Evolutionary conservation across 768 basidiomycete species (phyloP).

Genomic region (Cantharellus cinnabarinus): DNA sequence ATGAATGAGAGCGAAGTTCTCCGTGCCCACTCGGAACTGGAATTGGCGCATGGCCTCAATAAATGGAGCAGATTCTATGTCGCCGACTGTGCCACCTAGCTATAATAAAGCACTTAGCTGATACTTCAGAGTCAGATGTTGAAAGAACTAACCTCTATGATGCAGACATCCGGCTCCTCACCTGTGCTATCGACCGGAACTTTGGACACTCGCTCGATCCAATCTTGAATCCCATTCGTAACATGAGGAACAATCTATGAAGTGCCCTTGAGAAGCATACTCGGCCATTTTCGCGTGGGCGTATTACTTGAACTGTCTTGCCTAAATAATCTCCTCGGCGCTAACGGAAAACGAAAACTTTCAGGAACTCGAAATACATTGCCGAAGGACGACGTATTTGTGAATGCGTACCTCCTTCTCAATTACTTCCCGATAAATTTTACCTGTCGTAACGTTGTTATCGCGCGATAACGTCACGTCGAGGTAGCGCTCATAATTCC

Average conservation of each 20-base stretch:
- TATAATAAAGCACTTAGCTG: constrained; percentile 15
- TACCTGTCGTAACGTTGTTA: constrained; percentile 97
- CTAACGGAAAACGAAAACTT: constrained; percentile 9
- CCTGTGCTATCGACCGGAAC: constrained; percentile 88
- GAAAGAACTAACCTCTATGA: constrained; percentile 55
- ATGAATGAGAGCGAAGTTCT: constrained; percentile 92
- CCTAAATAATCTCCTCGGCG: constrained; percentile 55
- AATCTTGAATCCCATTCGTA: constrained; percentile 94
- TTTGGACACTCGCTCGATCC: constrained; percentile 89
- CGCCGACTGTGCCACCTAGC: constrained; percentile 96
- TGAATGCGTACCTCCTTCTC: constrained; percentile 64
- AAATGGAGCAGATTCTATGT: constrained; percentile 97
- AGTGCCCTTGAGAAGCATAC: not conserved
- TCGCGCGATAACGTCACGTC: constrained; percentile 84
- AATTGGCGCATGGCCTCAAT: constrained; percentile 99
- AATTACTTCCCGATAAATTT: constrained; percentile 92
- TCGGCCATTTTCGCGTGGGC: not conserved
- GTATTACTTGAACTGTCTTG: constrained; percentile 77
- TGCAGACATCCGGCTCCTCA: constrained; percentile 87
- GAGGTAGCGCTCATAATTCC: constrained; percentile 96
- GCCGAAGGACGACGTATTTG: not conserved
- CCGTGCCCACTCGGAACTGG: constrained; percentile 91
- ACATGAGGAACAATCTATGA: constrained; percentile 81
- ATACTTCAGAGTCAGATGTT: not conserved
- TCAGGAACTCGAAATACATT: not conserved